Conservation (phyloP, 2,329 filamentous ascomycete species). For the Ophiosphaerella korrae region DNA sequence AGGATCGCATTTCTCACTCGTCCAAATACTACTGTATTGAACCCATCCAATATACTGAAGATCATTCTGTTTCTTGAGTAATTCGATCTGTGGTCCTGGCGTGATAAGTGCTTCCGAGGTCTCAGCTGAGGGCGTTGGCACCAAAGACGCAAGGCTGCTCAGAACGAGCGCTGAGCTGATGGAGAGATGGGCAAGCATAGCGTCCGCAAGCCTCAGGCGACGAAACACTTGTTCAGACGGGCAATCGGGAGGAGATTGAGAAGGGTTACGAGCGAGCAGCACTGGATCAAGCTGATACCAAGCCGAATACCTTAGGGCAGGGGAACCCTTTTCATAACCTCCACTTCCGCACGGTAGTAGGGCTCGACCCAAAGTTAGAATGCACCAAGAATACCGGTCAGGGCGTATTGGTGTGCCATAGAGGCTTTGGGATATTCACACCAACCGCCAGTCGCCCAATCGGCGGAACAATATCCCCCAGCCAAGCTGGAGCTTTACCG, state of each 20-base stretch:
- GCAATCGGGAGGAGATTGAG: neutral
- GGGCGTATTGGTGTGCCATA: constrained; percentile 5
- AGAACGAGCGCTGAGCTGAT: constrained; percentile 18
- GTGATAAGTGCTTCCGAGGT: constrained; percentile 32
- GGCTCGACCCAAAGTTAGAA: constrained; percentile 6
- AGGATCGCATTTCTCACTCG: constrained; percentile 16
- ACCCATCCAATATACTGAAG: constrained; percentile 34
- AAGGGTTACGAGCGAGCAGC: neutral
- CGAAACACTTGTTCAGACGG: neutral
- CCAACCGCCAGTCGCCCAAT: constrained; percentile 13
- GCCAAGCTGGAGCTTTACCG: constrained; percentile 14
- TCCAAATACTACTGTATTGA: constrained; percentile 15
- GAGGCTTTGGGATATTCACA: constrained; percentile 5
- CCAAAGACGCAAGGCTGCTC: constrained; percentile 19
- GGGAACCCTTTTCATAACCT: constrained; percentile 13
- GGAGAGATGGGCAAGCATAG: constrained; percentile 13
- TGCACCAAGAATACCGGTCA: constrained; percentile 16
- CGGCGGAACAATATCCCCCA: constrained; percentile 2
- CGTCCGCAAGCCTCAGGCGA: neutral
- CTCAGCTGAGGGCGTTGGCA: constrained; percentile 12
- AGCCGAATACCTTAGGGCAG: neutral
- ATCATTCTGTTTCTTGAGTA: constrained; percentile 31
- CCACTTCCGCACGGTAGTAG: neutral
- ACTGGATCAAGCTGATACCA: neutral
- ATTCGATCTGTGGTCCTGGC: constrained; percentile 25